Percentiles rank a stretch among this genome's conserved stretches.
Conservation (phyloP, 306 rosid genomes). For the Adenanthera pavonina region DNA sequence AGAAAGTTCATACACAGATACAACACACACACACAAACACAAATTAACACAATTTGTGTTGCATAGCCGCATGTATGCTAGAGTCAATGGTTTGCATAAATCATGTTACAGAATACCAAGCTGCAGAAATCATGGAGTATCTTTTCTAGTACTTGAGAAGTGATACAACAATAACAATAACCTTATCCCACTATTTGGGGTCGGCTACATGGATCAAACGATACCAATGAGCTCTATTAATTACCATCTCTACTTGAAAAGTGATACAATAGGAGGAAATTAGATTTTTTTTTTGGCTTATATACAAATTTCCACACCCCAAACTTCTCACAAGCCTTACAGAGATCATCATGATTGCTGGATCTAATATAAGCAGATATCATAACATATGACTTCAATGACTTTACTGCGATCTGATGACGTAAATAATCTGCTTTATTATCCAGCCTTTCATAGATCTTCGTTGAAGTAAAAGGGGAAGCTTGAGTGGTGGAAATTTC, state of each 20-base stretch:
- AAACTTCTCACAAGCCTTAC: conserved; percentile 3
- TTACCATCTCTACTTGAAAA: conserved; percentile 20
- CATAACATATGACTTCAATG: not conserved
- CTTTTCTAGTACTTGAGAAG: no score
- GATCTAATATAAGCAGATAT: not conserved
- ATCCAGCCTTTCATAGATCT: not conserved
- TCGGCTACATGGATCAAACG: no score
- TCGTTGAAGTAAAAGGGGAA: conserved; percentile 15
- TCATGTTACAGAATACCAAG: conserved; percentile 16
- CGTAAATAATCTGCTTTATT: not conserved
- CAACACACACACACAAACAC: no score
- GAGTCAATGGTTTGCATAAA: conserved; percentile 29
- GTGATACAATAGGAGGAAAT: conserved; percentile 9
- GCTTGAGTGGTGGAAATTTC: conserved; percentile 31
- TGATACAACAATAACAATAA: no score
- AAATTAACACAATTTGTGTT: not conserved
- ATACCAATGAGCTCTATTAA: no score
- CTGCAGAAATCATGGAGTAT: not conserved
- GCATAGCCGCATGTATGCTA: conserved; percentile 18
- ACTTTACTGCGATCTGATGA: conserved; percentile 11
- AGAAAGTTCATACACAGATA: no score
- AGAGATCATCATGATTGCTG: conserved; percentile 18
- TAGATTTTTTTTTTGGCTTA: not conserved
- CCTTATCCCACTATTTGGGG: no score
- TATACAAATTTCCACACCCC: conserved; percentile 9